Conservation (phyloP, 2,329 filamentous ascomycete species). For the Madurella mycetomatis region DNA sequence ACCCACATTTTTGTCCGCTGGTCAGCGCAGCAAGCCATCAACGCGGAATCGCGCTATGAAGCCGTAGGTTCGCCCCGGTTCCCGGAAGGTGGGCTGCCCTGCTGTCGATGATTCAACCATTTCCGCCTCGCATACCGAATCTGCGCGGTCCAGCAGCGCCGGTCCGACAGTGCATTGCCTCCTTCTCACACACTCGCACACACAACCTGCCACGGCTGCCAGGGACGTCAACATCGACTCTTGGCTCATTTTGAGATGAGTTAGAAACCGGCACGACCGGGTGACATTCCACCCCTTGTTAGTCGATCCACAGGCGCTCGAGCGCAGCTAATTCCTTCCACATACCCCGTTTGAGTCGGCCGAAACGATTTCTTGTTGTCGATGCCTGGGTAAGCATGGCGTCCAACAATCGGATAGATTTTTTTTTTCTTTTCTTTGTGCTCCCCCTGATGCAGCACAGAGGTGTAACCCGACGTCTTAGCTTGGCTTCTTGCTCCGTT, state of each 20-base stretch:
- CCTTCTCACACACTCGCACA: neutral
- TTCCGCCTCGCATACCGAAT: neutral
- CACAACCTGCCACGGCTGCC: too few relatives aligned
- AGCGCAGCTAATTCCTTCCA: neutral
- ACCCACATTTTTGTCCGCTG: neutral
- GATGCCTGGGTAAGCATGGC: neutral
- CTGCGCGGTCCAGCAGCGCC: neutral
- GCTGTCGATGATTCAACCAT: neutral
- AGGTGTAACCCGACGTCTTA: neutral
- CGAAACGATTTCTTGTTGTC: neutral
- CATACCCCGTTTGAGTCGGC: neutral
- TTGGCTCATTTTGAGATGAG: neutral
- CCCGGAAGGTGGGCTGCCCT: neutral
- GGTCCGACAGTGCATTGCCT: neutral
- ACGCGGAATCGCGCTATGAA: neutral
- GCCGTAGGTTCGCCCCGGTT: neutral
- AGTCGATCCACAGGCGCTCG: neutral
- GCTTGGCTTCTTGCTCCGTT: neutral
- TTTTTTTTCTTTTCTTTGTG: slow-evolving; percentile 1
- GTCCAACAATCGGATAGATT: too few relatives aligned
- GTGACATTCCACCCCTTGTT: neutral
- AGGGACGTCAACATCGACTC: neutral
- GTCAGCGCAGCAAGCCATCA: neutral
- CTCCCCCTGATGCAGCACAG: neutral
- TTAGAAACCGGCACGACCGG: neutral